A percentile compares a stretch with the other conserved stretches of the same genome.
Conservation (phyloP, 2,329 filamentous ascomycete species). For the Xylaria sp. region DNA sequence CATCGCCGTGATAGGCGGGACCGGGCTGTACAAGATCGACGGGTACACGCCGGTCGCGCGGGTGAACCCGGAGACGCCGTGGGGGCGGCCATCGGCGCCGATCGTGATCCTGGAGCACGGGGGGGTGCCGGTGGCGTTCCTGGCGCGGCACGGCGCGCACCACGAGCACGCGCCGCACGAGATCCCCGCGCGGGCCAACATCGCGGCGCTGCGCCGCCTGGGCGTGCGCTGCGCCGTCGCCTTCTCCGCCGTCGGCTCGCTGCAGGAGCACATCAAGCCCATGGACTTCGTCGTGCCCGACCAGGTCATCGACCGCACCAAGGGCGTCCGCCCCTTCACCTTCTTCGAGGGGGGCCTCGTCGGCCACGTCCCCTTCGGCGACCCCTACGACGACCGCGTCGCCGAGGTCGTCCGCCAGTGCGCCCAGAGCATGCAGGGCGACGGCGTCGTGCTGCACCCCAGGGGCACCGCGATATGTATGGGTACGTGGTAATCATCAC, state of each 20-base stretch:
- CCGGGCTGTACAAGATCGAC: constrained; percentile 84
- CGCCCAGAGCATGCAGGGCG: constrained; percentile 74
- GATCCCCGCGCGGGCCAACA: constrained; percentile 93
- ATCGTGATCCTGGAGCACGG: constrained; percentile 90
- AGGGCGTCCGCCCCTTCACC: constrained; percentile 90
- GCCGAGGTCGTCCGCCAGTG: constrained; percentile 77
- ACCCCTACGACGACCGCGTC: constrained; percentile 84
- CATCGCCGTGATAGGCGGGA: constrained; percentile 92
- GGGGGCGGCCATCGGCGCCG: constrained; percentile 75
- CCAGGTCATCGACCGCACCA: constrained; percentile 96
- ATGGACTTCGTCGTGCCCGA: constrained; percentile 96
- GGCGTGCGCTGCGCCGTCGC: constrained; percentile 91
- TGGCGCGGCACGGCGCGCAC: constrained; percentile 86
- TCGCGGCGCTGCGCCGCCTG: constrained; percentile 89
- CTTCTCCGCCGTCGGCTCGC: constrained; percentile 90
- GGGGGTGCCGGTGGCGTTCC: constrained; percentile 83
- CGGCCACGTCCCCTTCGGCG: constrained; percentile 91
- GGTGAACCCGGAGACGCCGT: constrained; percentile 79
- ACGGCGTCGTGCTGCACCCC: constrained; percentile 82
- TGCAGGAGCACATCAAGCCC: constrained; percentile 91
- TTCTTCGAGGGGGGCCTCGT: constrained; percentile 95
- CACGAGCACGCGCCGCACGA: constrained; percentile 93
- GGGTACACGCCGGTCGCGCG: constrained; percentile 84
- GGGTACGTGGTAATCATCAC: constrained; percentile 58
- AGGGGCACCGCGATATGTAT: constrained; percentile 89